These are phyloP conservation scores for Pichia sp. DNA, from an alignment of 1,139 yeast genomes.

Conservation along the genomic window DNA sequence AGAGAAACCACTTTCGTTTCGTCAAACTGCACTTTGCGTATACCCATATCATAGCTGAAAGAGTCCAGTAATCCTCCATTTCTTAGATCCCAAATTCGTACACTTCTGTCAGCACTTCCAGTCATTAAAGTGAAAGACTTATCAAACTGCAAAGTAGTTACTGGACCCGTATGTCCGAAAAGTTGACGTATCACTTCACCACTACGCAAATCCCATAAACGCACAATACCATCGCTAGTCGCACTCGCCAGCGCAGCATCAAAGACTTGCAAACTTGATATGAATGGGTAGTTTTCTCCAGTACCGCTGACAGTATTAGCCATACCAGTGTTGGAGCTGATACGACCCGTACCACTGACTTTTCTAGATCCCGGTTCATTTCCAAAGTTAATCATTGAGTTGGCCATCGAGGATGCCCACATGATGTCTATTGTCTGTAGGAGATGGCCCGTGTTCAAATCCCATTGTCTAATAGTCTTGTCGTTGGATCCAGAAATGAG, in stretches of 20 bases:
- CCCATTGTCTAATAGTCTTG: slow-evolving; percentile 77
- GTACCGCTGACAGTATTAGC: slow-evolving; percentile 9
- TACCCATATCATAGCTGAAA: slow-evolving; percentile 44
- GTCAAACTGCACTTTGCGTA: slow-evolving; percentile 50
- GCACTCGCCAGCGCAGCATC: slow-evolving; percentile 75
- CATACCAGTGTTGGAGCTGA: slow-evolving; percentile 1
- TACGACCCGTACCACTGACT: slow-evolving; percentile 1
- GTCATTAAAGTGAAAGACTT: slow-evolving; percentile 48
- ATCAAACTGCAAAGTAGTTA: slow-evolving; percentile 64
- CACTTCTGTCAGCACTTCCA: slow-evolving; percentile 57
- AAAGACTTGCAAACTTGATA: slow-evolving; percentile 55
- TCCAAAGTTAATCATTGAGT: slow-evolving; percentile 13
- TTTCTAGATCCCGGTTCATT: too few species aligned
- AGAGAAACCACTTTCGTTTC: slow-evolving; percentile 43
- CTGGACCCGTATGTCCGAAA: slow-evolving; percentile 65
- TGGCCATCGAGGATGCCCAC: slow-evolving; percentile 41
- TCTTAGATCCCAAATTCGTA: slow-evolving; percentile 61
- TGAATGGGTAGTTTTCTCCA: slow-evolving; percentile 32
- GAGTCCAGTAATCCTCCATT: slow-evolving; percentile 50
- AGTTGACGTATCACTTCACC: slow-evolving; percentile 62
- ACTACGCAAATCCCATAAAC: slow-evolving; percentile 69
- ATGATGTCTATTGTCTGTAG: slow-evolving; percentile 54
- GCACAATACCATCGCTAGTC: slow-evolving; percentile 65
- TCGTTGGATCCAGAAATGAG: slow-evolving; percentile 71
- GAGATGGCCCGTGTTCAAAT: slow-evolving; percentile 55